Evolutionary conservation across 305 asterid species (phyloP).

Genomic region (Euphrasia arctica): DNA sequence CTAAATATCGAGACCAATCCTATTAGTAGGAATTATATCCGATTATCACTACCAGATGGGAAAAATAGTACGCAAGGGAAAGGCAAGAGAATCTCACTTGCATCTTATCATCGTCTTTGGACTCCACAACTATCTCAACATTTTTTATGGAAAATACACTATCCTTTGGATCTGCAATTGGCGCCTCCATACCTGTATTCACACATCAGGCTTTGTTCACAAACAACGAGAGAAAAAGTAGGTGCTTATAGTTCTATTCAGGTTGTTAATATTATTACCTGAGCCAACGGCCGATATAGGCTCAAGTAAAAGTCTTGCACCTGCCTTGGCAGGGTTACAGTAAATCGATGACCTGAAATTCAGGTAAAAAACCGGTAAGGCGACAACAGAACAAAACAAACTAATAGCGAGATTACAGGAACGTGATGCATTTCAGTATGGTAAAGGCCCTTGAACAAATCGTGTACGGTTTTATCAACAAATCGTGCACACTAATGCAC

Average conservation of each 20-base stretch:
- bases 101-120: constrained; percentile 58
- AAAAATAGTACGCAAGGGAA: constrained; percentile 17
- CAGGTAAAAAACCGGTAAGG: constrained; percentile 26
- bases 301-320: constrained; percentile 33
- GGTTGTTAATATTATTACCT: constrained; percentile 36
- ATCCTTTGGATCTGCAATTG: constrained; percentile 43
- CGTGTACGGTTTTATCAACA: background rate
- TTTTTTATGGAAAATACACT: constrained; percentile 42
- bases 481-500: background rate
- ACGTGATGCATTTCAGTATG: background rate
- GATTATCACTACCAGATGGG: constrained; percentile 9
- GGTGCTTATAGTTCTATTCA: constrained; percentile 15
- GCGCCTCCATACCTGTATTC: constrained; percentile 66
- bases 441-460: background rate
- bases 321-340: constrained; percentile 34
- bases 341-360: constrained; percentile 39
- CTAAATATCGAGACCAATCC: background rate
- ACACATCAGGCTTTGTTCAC: constrained; percentile 19
- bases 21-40: constrained; percentile 6
- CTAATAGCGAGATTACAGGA: constrained; percentile 10
- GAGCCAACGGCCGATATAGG: constrained; percentile 59
- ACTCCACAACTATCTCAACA: constrained; percentile 59
- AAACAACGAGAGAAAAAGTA: constrained; percentile 1
- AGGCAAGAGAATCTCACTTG: constrained; percentile 48
- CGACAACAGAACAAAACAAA: constrained; percentile 12